A percentile compares a stretch with the other conserved stretches of the same genome.
These are phyloP conservation scores for Hygrocybe coccinea DNA, from an alignment of 768 basidiomycete genomes.

Conservation along the genomic window DNA sequence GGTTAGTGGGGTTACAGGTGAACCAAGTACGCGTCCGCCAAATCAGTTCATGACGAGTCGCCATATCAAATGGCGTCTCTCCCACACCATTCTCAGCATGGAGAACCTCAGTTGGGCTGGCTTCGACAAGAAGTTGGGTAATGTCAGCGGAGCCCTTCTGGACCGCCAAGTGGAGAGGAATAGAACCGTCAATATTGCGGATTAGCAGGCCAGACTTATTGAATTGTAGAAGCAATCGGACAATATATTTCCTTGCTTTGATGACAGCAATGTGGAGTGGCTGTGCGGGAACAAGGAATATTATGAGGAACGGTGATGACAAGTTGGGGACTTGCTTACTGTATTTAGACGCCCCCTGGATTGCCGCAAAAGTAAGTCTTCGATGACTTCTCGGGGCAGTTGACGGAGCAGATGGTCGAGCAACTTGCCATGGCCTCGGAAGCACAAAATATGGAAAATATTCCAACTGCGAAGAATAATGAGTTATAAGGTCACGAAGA, in stretches of 20 bases:
- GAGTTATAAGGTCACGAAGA: neutral
- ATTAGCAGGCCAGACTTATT: conserved; percentile 33
- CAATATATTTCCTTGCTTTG: conserved; percentile 22
- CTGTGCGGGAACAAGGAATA: conserved; percentile 25
- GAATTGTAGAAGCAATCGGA: conserved; percentile 37
- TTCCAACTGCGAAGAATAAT: conserved; percentile 42
- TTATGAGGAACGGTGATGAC: neutral
- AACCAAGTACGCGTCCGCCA: conserved; percentile 14
- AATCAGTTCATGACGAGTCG: conserved; percentile 25
- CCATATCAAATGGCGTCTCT: conserved; percentile 39
- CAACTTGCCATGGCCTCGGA: conserved; percentile 22
- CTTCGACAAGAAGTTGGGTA: conserved; percentile 35
- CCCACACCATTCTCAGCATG: conserved; percentile 50
- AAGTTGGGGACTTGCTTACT: conserved; percentile 24
- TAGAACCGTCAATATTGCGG: conserved; percentile 47
- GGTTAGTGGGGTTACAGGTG: neutral
- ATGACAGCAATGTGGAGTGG: conserved; percentile 54
- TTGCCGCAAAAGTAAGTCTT: conserved; percentile 41
- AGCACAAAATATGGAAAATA: conserved; percentile 47
- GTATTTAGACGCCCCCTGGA: conserved; percentile 45
- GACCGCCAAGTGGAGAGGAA: conserved; percentile 48
- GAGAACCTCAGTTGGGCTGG: conserved; percentile 36
- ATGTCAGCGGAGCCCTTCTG: conserved; percentile 32
- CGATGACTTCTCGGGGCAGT: conserved; percentile 47
- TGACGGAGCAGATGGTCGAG: conserved; percentile 44